Evolutionary conservation across 2,329 filamentous ascomycete species (phyloP), one percentile per base, ranked within the genome.

Genomic region (Didymella glomerata): DNA sequence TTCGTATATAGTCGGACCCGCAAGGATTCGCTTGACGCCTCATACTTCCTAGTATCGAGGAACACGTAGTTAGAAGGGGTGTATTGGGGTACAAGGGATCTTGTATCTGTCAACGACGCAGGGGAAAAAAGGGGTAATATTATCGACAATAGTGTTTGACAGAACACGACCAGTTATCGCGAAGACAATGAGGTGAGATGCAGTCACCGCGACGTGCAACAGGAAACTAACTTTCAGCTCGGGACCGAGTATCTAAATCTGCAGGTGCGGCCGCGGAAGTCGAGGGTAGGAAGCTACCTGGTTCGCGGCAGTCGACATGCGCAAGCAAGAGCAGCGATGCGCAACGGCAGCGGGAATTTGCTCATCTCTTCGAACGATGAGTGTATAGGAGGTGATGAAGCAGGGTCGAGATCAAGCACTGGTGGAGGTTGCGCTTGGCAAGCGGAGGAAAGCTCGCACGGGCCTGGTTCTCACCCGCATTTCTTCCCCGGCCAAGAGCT

Each of bases 401-500:
- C 38, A 48, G 32, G 24, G 18, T 57, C 44, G 18, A 40, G 54
- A 49, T 48, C 20, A 41, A 41, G 50, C 28, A 44, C 45, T 54
- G 49, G n/a, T 54, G 42, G 40, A 46, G 46, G n/a, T 30, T 38
- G 44, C 22, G 30, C 54, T 52, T 57, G 48, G 54, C 54, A 30
- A 7, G 36, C 49, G 34, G 47, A 51, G 38, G 53, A 40, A 30
- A 22, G 28, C 4, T 41, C 47, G 44, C 42, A 48, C 25, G 42
- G 32, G 20, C 30, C 41, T 52, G 24, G 18, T 36, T 53, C 36
- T 34, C 51, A 41, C 55, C 48, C 48, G 48, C 56, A 48, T 45
- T 59, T 48, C 34, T 61, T 47, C 62, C 63, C 61, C 49, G 45
- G 41, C 57, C 55, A 57, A 62, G 61, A 49, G 9, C 9, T 40